phyloP scores from a whole-genome alignment of 2,329 filamentous ascomycete species.

The Neofusicoccum ribis region DNA sequence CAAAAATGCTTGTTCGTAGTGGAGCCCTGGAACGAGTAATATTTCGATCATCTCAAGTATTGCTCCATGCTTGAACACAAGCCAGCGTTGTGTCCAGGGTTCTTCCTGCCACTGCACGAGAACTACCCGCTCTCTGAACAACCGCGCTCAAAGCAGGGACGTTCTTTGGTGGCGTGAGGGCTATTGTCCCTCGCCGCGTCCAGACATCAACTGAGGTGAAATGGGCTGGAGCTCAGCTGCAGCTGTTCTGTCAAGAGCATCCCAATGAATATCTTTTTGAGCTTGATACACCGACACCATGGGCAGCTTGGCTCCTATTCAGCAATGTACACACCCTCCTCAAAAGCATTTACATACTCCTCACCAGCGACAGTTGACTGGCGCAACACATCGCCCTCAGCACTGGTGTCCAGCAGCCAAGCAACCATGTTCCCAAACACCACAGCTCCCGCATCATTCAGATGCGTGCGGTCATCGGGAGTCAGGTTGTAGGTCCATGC shows the following conservation, averaged over 20 bases:
- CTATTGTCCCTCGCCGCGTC: no score
- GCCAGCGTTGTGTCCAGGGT: neutral
- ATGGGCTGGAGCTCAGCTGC: no score
- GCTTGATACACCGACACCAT: no score
- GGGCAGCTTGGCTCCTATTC: neutral
- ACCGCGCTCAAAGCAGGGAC: no score
- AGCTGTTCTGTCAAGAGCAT: no score
- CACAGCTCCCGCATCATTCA: neutral
- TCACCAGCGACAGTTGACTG: neutral
- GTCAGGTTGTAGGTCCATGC: constrained; percentile 9
- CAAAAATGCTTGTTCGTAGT: neutral
- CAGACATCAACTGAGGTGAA: no score
- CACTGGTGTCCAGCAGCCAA: neutral
- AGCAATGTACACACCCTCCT: neutral
- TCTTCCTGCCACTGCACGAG: neutral
- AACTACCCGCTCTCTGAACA: no score
- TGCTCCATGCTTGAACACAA: neutral
- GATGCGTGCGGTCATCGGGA: neutral
- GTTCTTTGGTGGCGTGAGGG: no score
- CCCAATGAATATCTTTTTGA: no score
- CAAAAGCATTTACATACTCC: neutral
- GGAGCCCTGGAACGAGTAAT: neutral
- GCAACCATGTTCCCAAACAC: neutral
- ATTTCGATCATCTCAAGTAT: neutral
- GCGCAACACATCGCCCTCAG: neutral